Base-by-base conservation (phyloP, 805 yeast genomes). In the Metschnikowia dekortorum region DNA sequence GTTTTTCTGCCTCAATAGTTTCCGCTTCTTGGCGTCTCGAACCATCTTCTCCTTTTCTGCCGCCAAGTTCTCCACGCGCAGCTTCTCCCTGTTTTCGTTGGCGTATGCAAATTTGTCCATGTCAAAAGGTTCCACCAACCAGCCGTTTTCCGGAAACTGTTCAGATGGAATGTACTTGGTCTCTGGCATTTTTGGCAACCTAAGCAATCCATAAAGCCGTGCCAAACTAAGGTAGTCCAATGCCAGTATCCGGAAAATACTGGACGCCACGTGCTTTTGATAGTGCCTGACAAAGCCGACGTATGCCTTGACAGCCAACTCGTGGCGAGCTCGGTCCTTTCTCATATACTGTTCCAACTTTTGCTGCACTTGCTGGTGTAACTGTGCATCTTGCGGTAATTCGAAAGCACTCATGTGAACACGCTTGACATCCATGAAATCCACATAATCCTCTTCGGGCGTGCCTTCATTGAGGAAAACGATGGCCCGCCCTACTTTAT, bases 101-200 rank as follows among this genome's bases (percentile, higher is more conserved):
- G 72, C 69, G 61, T 87, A 92, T 8, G 76, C 69, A 63, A 79
- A 89, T 1, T 66, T 71, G 54, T 86, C 89, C 81, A 88, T 78
- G 57, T 88, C 85, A 16, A 90, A 73, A 30, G 73, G 73, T 1
- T 83, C 76, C 11, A 51, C 50, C 34, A 88, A 67, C 89, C 91
- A 89, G 1, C 97, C 97, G 53, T 82, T 84, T 46, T 76, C 80
- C 0, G 90, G 87, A 60, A 83, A 69, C 10, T 66, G 56, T 2
- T 75, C 80, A 36, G 69, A 62, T 31, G 74, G 61, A 2, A 83
- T 70, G 57, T 77, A 73, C 48, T 71, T 73, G 22, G 84, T 78
- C 63, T 94, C 99, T 0, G 99, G 99, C 98, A 95, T 94, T 58
- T 84, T 82, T 8, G 99, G 99, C 51, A 92, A 69, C 57, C 97